Evolutionary conservation across 495 filamentous ascomycete species (phyloP).

Genomic region (Aspergillus mulundensis): DNA sequence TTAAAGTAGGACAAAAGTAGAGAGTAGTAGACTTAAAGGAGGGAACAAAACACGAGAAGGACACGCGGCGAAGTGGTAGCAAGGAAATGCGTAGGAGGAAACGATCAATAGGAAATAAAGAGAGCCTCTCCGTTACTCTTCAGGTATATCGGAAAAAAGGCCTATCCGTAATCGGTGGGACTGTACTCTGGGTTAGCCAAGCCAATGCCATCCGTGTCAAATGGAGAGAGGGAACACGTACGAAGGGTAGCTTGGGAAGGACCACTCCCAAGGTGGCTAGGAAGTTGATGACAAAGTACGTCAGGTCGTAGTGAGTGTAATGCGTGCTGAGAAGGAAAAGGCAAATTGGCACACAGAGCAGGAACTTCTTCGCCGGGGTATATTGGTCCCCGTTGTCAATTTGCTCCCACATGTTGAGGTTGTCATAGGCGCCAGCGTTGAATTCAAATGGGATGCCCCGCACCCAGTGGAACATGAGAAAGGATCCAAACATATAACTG

Average conservation of each 20-base stretch:
- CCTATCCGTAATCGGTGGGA: conserved; percentile 50
- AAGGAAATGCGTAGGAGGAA: conserved; percentile 13
- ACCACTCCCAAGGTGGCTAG: conserved; percentile 86
- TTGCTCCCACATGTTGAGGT: conserved; percentile 99
- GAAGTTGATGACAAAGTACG: conserved; percentile 96
- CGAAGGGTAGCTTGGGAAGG: conserved; percentile 91
- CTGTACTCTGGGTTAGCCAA: conserved; percentile 29
- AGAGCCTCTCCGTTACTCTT: conserved; percentile 34
- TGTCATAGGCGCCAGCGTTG: conserved; percentile 98
- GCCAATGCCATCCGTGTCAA: not conserved
- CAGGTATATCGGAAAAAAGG: conserved; percentile 40
- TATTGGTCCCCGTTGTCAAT: conserved; percentile 99
- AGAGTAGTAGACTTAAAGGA: conserved; percentile 1
- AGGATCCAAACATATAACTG: conserved; percentile 97
- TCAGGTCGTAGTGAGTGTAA: conserved; percentile 95
- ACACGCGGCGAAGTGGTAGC: conserved; percentile 15
- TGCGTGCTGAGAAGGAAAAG: conserved; percentile 96
- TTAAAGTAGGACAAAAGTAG: conserved; percentile 2
- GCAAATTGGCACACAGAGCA: conserved; percentile 88
- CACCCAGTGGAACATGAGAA: conserved; percentile 99
- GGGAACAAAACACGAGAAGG: conserved; percentile 8
- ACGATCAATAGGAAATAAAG: conserved; percentile 11
- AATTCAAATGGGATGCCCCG: conserved; percentile 98
- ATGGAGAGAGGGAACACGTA: conserved; percentile 36
- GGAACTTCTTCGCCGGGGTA: conserved; percentile 96